phyloP scores from a whole-genome alignment of 345 rosid genomes.

The Arabis alpina region DNA sequence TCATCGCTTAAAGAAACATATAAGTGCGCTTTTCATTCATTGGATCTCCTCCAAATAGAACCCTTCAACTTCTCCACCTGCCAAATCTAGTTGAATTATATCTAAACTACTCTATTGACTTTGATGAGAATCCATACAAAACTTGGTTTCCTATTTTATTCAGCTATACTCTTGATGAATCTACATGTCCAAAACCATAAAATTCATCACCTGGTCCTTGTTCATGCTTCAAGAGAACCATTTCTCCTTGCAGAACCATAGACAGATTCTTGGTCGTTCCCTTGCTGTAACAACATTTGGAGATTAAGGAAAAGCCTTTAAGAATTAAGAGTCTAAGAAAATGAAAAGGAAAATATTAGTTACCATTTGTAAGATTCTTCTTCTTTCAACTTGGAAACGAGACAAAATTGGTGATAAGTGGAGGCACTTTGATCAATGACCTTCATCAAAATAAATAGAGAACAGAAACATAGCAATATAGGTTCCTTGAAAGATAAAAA shows the following conservation, averaged over 20 bases:
- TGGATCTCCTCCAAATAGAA: slow-evolving; percentile 85
- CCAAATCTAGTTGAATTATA: slow-evolving; percentile 21
- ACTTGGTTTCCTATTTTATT: neutral
- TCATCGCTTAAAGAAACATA: slow-evolving; percentile 80
- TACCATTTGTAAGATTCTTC: too few species aligned
- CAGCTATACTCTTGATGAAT: too few species aligned
- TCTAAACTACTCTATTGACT: neutral
- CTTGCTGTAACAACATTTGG: too few species aligned
- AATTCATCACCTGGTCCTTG: slow-evolving; percentile 49
- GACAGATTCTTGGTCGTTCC: slow-evolving; percentile 80
- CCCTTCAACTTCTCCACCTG: slow-evolving; percentile 94
- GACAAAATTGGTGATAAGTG: too few species aligned
- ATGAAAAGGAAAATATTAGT: too few species aligned
- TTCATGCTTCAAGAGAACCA: slow-evolving; percentile 78
- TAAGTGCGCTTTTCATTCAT: slow-evolving; percentile 60
- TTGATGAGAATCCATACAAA: neutral
- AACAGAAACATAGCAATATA: too few species aligned
- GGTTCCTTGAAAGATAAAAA: too few species aligned
- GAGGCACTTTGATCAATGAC: too few species aligned
- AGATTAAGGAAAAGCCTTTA: too few species aligned
- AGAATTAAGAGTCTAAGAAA: too few species aligned
- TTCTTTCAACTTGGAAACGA: slow-evolving; percentile 52
- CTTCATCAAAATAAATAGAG: too few species aligned
- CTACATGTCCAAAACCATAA: too few species aligned
- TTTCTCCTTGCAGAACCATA: slow-evolving; percentile 88